Base-by-base conservation (phyloP, 768 basidiomycete species). In the Inosperma sp. region DNA sequence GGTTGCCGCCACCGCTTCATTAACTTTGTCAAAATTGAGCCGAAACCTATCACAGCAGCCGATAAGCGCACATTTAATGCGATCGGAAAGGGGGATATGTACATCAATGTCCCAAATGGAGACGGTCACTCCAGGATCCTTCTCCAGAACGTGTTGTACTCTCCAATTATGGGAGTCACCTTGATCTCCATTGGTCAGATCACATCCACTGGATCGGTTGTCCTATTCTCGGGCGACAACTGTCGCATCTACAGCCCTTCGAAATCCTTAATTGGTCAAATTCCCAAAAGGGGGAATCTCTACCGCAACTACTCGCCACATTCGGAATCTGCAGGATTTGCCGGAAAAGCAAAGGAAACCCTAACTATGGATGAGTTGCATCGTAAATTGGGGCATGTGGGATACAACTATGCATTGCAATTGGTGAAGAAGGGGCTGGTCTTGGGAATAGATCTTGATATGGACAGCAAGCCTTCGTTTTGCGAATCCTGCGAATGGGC, bases 121-220 rank as follows among this genome's bases (percentile, higher is more conserved):
- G 45, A 52, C 12, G 26, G 19, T 7, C 12, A 49, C n/a, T 56
- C 60, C 16, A 46, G 43, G 12, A 33, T 63, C 3, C 53, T 57
- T 5, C 55, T 65, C 7, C 26, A 37, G 12, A 50, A 61, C 31
- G 56, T 63, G 19, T 37, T 65, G 5, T 62, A 62, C 40, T 47
- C 66, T 9, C 36, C 36, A 21, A 45, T 56, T 16, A 60, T 70
- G 40, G 62, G 62, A 16, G 56, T 66, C 34, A 70, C 66, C 16
- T 55, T 71, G 1, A 44, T 71, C 9, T 70, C 66, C 2, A 59
- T 71, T 40, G 62, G 65, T 31, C 42, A 53, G 23, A 57, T 70
- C n/a, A 56, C 62, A 21, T 54, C 62, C 9, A 58, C 58, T 17
- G 63, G 65, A 0, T 61, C 54, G 21, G 42, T 55, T 3, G 48